Evolutionary conservation across 1,139 yeast species (phyloP).

Genomic region (Saccharomyces uvarum): DNA sequence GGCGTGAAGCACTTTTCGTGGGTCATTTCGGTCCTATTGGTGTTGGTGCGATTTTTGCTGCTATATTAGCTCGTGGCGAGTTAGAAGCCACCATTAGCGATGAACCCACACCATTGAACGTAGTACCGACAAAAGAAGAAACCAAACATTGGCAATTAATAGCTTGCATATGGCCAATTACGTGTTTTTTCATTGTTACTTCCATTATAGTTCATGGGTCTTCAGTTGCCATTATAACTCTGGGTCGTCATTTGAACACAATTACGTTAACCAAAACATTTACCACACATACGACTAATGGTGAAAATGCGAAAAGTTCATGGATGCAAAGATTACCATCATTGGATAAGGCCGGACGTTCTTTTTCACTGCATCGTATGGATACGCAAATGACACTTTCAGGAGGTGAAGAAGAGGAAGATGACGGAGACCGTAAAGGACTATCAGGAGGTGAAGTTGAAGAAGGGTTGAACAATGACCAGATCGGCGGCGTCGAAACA

Average conservation of each 20-base stretch:
- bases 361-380: conserved; percentile 73
- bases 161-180: conserved; percentile 82
- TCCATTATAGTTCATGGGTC: conserved; percentile 95
- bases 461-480: not conserved
- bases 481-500: conserved; percentile 43
- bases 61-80: conserved; percentile 74
- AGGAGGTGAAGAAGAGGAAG: conserved; percentile 8
- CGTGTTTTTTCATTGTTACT: conserved; percentile 73
- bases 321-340: conserved; percentile 89
- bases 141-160: conserved; percentile 62
- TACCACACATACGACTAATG: conserved; percentile 60
- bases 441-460: conserved; percentile 4
- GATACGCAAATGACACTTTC: conserved; percentile 43
- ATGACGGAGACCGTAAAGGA: conserved; percentile 1
- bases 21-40: conserved; percentile 99
- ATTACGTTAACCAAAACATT: conserved; percentile 91
- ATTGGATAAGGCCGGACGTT: conserved; percentile 60
- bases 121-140: conserved; percentile 46
- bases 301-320: conserved; percentile 44
- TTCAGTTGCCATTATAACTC: conserved; percentile 84
- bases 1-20: conserved; percentile 93
- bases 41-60: conserved; percentile 91
- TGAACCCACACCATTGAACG: conserved; percentile 54
- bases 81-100: conserved; percentile 48
- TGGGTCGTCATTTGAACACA: conserved; percentile 83